Conservation (phyloP, 140 eudicot species). For the Flaveria floridana region DNA sequence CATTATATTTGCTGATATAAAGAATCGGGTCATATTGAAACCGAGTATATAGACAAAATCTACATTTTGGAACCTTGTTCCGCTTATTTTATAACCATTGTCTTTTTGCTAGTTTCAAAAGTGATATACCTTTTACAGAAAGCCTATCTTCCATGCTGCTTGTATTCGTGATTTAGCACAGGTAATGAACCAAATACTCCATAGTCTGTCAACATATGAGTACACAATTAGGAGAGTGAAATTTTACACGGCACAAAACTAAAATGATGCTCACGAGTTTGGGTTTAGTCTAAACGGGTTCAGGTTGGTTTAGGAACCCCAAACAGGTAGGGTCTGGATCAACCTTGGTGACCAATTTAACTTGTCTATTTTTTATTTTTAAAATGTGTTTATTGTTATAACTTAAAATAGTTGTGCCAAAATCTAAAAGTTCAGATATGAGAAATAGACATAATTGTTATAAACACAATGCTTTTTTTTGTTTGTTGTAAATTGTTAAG, state of each 20-base stretch:
- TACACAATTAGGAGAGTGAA: conserved; percentile 8
- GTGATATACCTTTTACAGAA: conserved; percentile 31
- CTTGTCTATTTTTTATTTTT: too few species aligned
- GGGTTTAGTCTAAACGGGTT: background rate
- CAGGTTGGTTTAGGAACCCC: background rate
- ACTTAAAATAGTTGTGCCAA: background rate
- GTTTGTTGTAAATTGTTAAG: background rate
- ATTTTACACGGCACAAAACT: background rate
- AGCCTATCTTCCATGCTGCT: conserved; percentile 26
- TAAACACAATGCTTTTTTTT: background rate
- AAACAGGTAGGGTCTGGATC: background rate
- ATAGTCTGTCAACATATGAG: conserved; percentile 57
- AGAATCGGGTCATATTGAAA: conserved; percentile 14
- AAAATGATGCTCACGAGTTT: background rate
- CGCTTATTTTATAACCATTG: conserved; percentile 28
- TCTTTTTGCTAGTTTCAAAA: conserved; percentile 25
- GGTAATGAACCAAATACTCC: conserved; percentile 66
- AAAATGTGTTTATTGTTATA: background rate
- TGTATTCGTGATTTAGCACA: conserved; percentile 33
- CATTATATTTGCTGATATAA: conserved; percentile 21
- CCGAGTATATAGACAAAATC: conserved; percentile 15
- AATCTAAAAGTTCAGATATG: background rate
- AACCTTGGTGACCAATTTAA: background rate
- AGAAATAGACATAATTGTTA: too few species aligned
- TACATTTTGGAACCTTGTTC: conserved; percentile 37